These are phyloP conservation scores for Saccharomyces hybrid DNA, from an alignment of 1,139 yeast genomes.

Conservation along the genomic window DNA sequence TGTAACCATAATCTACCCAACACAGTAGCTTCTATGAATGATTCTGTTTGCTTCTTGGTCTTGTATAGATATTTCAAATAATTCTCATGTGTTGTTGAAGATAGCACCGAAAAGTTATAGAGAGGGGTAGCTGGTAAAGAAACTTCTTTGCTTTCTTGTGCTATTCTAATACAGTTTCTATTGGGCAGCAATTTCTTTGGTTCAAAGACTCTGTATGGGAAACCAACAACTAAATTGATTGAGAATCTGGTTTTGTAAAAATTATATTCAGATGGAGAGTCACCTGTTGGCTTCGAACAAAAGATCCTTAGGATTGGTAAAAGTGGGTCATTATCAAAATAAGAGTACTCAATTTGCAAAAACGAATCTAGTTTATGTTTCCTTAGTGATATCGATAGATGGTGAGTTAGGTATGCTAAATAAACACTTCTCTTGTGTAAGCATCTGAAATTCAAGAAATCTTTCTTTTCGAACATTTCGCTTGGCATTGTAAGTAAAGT, in stretches of 20 bases:
- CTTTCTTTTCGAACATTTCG: slow-evolving; percentile 70
- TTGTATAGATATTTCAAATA: slow-evolving; percentile 71
- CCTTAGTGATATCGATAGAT: slow-evolving; percentile 47
- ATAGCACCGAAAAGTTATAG: slow-evolving; percentile 71
- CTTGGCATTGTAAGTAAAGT: slow-evolving; percentile 76
- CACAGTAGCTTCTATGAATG: slow-evolving; percentile 80
- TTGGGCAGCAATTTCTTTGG: slow-evolving; percentile 69
- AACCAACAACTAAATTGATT: slow-evolving; percentile 63
- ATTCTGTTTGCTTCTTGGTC: slow-evolving; percentile 65
- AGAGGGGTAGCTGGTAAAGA: slow-evolving; percentile 58
- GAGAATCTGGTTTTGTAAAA: slow-evolving; percentile 64
- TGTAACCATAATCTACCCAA: slow-evolving; percentile 84
- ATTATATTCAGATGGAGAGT: slow-evolving; percentile 35
- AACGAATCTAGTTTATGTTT: slow-evolving; percentile 44
- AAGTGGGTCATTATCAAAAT: slow-evolving; percentile 56
- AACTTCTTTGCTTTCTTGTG: slow-evolving; percentile 37
- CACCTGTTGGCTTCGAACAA: slow-evolving; percentile 23
- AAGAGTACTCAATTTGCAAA: slow-evolving; percentile 48
- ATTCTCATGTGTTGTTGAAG: slow-evolving; percentile 60
- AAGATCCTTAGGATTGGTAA: slow-evolving; percentile 56
- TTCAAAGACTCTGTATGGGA: slow-evolving; percentile 66
- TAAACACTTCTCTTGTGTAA: slow-evolving; percentile 85
- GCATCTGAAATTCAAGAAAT: slow-evolving; percentile 82
- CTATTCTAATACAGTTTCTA: slow-evolving; percentile 70
- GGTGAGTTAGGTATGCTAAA: slow-evolving; percentile 65